Evolutionary conservation across 75 land plant species (phyloP).

Genomic region (Pseudotsuga menziesii): DNA sequence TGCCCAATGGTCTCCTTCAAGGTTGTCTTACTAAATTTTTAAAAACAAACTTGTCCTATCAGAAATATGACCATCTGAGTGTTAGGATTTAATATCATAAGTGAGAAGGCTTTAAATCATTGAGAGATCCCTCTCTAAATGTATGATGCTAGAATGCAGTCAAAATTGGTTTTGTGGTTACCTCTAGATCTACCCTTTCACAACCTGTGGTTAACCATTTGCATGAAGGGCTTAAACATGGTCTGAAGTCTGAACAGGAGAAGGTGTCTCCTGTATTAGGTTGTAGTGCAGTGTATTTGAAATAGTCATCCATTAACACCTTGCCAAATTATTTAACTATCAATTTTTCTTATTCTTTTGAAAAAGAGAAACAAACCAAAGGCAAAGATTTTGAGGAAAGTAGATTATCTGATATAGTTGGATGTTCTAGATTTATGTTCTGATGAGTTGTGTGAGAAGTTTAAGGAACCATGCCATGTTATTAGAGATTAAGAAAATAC

Average conservation of each 20-base stretch:
- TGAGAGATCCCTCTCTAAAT: too few relatives aligned
- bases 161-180: too few relatives aligned
- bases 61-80: too few relatives aligned
- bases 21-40: too few relatives aligned
- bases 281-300: conserved; percentile 70
- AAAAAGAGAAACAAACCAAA: conserved; percentile 95
- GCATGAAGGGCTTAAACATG: too few relatives aligned
- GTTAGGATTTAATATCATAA: too few relatives aligned
- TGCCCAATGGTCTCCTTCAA: too few relatives aligned
- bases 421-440: conserved; percentile 93
- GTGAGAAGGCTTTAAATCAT: too few relatives aligned
- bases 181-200: too few relatives aligned
- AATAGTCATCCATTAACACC: conserved; percentile 69
- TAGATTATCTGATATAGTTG: conserved; percentile 88
- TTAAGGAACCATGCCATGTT: conserved; percentile 71
- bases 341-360: conserved; percentile 98
- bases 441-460: conserved; percentile 72
- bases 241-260: conserved; percentile 87
- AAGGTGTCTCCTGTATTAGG: conserved; percentile 82
- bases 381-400: conserved; percentile 98
- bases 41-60: too few relatives aligned
- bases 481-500: conserved; percentile 55
- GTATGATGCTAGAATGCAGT: too few relatives aligned
- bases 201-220: too few relatives aligned
- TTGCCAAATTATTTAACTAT: conserved; percentile 89